Base-by-base conservation (phyloP, 495 filamentous ascomycete genomes). In the Penicillium parvum region DNA sequence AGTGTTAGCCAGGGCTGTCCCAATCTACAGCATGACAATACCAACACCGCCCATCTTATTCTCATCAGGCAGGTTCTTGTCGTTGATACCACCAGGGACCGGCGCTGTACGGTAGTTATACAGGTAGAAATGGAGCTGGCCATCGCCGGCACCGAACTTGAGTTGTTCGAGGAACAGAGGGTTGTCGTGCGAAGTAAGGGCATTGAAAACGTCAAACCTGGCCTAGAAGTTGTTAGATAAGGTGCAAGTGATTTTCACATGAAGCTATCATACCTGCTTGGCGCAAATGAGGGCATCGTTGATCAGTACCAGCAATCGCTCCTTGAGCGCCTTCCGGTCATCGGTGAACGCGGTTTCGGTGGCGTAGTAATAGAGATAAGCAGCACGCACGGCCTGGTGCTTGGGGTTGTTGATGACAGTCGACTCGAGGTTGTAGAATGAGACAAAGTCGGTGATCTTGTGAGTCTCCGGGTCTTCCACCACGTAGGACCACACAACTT, bases 321-420 rank as follows among this genome's bases (percentile, higher is more conserved):
- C 62, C 61, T 86, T 86, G 43, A 92, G 70, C 10, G 75, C 75
- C 23, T 76, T 64, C 45, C 67, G 64, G 19, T 82, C 73, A 14
- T 65, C 61, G 1, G 65, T 62, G 53, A 96, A 86, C 4, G 84
- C 92, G 2, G 77, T 70, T 56, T 96, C 90, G 16, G 85, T 84
- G 16, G 89, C 92, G 52, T 97, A 97, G 69, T 98, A 98, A 68
- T 88, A 98, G 17, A 97, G 74, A 55, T 98, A 98, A 15, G 92
- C 92, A 3, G 90, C 94, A 25, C 81, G 80, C 50, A 98, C 77
- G 32, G 74, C 66, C 3, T 82, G 72, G 64, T 95, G 79, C 61
- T 91, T 90, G 15, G 75, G 68, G 55, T 86, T 78, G 27, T 80
- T 73, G 41, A 97, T 90, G 34, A 96, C 87, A 2, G 88, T 88